A percentile compares a stretch with the other conserved stretches of the same genome.
Conservation (phyloP, 441 rosid species). For the Pelargonium myrrhifolium region DNA sequence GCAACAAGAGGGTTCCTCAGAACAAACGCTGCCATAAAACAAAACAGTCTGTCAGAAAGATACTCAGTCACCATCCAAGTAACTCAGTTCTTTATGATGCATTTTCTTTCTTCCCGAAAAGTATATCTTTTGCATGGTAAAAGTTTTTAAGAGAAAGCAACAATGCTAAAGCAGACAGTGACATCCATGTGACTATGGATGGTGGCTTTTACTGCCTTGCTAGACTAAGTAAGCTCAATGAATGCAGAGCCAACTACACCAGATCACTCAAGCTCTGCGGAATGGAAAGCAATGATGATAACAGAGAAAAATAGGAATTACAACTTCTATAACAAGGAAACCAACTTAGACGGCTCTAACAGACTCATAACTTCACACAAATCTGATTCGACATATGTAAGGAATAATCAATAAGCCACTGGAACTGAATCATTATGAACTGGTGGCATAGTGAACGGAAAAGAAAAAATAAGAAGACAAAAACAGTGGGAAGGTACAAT, state of each 20-base stretch:
- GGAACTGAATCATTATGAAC: too few relatives aligned
- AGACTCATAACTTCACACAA: too few relatives aligned
- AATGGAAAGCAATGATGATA: too few relatives aligned
- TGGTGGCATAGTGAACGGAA: too few relatives aligned
- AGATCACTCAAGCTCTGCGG: background rate
- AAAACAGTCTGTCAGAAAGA: too few relatives aligned
- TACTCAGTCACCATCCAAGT: too few relatives aligned
- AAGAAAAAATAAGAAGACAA: background rate
- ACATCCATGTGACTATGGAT: background rate
- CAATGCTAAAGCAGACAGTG: background rate
- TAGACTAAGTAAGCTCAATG: background rate
- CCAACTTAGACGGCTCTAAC: too few relatives aligned
- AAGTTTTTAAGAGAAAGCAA: background rate
- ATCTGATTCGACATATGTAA: too few relatives aligned
- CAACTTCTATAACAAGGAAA: too few relatives aligned
- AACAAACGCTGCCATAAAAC: conserved; percentile 37
- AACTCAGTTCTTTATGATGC: too few relatives aligned
- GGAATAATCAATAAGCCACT: too few relatives aligned
- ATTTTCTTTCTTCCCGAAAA: background rate
- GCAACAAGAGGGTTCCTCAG: conserved; percentile 51
- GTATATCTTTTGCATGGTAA: background rate
- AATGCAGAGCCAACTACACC: background rate
- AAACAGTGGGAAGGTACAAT: conserved; percentile 8
- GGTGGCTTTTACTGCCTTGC: background rate
- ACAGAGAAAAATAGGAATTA: too few relatives aligned